Evolutionary conservation across 2,329 filamentous ascomycete species (phyloP).

Genomic region (Monosporascus ibericus): DNA sequence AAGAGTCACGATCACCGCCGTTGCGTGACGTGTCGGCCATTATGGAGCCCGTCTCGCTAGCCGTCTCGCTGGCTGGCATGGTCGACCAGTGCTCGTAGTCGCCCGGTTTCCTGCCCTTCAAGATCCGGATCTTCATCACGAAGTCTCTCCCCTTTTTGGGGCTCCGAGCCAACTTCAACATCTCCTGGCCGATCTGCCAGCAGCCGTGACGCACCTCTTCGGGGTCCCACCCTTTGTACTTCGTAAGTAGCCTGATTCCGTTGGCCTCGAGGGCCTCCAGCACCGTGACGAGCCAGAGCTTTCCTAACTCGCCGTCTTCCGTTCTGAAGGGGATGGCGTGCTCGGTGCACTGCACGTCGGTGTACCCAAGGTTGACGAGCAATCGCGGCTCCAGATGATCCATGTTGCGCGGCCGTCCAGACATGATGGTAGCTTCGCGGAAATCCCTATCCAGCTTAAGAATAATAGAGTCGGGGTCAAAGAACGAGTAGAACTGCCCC

Average conservation of each 20-base stretch:
- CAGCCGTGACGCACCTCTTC: slow-evolving; percentile 42
- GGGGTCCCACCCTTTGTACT: slow-evolving; percentile 46
- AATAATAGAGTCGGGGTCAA: slow-evolving; percentile 39
- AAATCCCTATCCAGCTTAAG: slow-evolving; percentile 36
- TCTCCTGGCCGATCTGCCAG: slow-evolving; percentile 40
- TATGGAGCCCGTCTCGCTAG: slow-evolving; percentile 14
- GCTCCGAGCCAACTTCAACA: slow-evolving; percentile 43
- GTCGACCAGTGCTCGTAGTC: slow-evolving; percentile 22
- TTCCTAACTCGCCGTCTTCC: slow-evolving; percentile 40
- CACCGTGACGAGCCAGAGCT: slow-evolving; percentile 47
- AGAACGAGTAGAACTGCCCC: slow-evolving; percentile 31
- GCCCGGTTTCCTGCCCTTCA: slow-evolving; percentile 45
- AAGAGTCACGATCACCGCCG: background rate
- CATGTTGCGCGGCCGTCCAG: slow-evolving; percentile 39
- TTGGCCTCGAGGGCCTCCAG: slow-evolving; percentile 45
- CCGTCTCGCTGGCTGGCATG: slow-evolving; percentile 15
- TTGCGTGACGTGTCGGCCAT: slow-evolving; percentile 14
- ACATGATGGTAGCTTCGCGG: slow-evolving; percentile 34
- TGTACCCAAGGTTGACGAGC: slow-evolving; percentile 44
- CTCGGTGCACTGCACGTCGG: slow-evolving; percentile 41
- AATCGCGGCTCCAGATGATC: slow-evolving; percentile 39
- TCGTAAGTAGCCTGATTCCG: slow-evolving; percentile 45
- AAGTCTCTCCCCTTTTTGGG: slow-evolving; percentile 36
- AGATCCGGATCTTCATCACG: slow-evolving; percentile 40
- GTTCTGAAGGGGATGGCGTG: slow-evolving; percentile 43